Base-by-base conservation (phyloP, 768 basidiomycete genomes). In the Panaeolus papilionaceus region DNA sequence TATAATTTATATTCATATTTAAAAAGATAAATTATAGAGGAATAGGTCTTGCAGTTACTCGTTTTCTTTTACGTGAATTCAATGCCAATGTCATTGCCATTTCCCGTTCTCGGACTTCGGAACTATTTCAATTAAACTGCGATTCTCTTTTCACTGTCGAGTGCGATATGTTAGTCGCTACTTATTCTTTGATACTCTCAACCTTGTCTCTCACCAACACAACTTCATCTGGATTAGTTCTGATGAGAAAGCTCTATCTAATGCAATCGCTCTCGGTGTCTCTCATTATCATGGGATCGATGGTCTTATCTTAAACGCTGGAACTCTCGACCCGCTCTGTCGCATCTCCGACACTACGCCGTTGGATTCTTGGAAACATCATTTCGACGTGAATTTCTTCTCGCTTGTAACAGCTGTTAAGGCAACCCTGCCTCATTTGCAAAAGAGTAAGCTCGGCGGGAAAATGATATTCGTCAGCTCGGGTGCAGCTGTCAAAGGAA, bases 331-430 rank as follows among this genome's bases (percentile, higher is more conserved):
- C 47, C 93, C 94, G 18, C 71, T 95, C 26, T 85, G 88, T 66
- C 83, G 82, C 44, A 85, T 92, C 64, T 83, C 78, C 16, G 84
- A 86, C 58, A 78, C 81, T 40, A 81, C 83, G 9, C 76, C 84
- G 16, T 70, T 91, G 44, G 82, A 86, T 64, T 78, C 79, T 23
- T 94, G 93, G 93, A 90, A 86, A 74, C 72, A 75, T 26, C 85
- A 89, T 73, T 94, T 97, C 75, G 91, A 96, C 71, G 83, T 93
- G 79, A 97, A 96, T 78, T 91, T 97, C 78, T 94, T 95, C 80
- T 93, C 95, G 1, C 83, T 94, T 20, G 80, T 97, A 54, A 85
- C 88, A 39, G 86, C 92, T 26, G 72, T 96, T 38, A 85, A 90
- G 71, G 83, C 84, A 11, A 80, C 89, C 14, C 79, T 95, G 3